These are phyloP conservation scores for Osmanthus fragrans DNA, from an alignment of 257 asterid genomes.

Conservation along the genomic window DNA sequence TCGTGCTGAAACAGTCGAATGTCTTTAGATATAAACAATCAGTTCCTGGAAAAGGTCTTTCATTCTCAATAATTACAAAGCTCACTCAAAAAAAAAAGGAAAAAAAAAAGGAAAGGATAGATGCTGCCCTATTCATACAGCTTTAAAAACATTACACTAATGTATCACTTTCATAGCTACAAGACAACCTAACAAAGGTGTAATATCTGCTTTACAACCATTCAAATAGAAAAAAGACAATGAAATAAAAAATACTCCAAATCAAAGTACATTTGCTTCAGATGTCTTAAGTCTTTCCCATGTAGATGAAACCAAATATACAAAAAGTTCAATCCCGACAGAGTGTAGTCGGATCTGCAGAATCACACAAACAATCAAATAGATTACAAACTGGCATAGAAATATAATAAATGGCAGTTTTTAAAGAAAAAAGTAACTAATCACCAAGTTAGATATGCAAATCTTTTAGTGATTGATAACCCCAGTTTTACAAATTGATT, in stretches of 20 bases:
- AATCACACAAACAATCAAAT: neutral
- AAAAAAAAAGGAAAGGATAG: neutral
- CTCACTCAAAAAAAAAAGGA: neutral
- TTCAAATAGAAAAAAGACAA: constrained; percentile 18
- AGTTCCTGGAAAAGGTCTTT: neutral
- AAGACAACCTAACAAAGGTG: constrained; percentile 31
- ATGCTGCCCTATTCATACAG: constrained; percentile 35
- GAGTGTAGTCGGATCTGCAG: constrained; percentile 22
- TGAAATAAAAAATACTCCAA: constrained; percentile 18
- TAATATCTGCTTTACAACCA: constrained; percentile 9
- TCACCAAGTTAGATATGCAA: neutral
- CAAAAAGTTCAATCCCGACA: constrained; percentile 20
- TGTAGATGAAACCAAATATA: constrained; percentile 28
- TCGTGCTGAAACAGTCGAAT: neutral
- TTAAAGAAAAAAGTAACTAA: neutral
- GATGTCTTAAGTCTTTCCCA: constrained; percentile 15
- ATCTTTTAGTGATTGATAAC: neutral
- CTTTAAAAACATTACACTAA: constrained; percentile 25
- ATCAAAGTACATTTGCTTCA: constrained; percentile 6
- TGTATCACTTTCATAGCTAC: constrained; percentile 22
- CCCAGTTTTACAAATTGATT: neutral
- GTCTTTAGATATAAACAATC: neutral
- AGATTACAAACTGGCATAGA: neutral
- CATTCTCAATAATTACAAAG: neutral
- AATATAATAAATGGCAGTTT: neutral